Evolutionary conservation across 768 basidiomycete genomes (phyloP).

Genomic region (Cyclocybe aegerita): DNA sequence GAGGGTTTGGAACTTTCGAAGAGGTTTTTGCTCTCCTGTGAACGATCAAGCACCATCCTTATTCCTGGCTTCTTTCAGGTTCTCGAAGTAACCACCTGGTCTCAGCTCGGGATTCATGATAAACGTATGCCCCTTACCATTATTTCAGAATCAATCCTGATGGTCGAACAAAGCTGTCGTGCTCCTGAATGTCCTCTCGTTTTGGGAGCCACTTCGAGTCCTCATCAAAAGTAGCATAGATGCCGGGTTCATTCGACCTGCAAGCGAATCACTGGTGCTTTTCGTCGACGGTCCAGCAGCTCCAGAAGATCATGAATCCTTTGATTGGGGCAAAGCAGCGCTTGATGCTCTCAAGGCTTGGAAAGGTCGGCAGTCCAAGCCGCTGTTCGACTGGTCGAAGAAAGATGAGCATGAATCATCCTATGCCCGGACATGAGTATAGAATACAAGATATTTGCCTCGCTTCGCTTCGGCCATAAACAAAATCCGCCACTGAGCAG

Average conservation of each 20-base stretch:
- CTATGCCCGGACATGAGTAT: conserved; percentile 12
- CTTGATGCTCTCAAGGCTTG: conserved; percentile 64
- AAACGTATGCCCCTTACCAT: conserved; percentile 54
- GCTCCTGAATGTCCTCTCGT: conserved; percentile 81
- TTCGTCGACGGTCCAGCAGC: conserved; percentile 76
- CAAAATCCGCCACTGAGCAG: no score
- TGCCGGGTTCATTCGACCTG: conserved; percentile 71
- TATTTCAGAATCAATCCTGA: neutral
- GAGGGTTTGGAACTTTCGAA: conserved; percentile 95
- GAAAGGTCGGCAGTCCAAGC: conserved; percentile 31
- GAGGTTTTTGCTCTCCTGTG: conserved; percentile 48
- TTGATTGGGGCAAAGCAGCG: conserved; percentile 79
- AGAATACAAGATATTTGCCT: no score
- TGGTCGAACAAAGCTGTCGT: conserved; percentile 59
- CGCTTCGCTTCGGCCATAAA: no score
- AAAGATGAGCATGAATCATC: conserved; percentile 11
- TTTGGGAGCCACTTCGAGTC: conserved; percentile 79
- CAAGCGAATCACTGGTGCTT: conserved; percentile 59
- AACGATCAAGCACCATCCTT: neutral
- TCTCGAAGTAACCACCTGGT: conserved; percentile 95
- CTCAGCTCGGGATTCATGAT: conserved; percentile 82
- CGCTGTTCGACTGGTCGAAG: conserved; percentile 52
- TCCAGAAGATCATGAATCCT: conserved; percentile 49
- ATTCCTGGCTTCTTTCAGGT: conserved; percentile 40
- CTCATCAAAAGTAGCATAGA: conserved; percentile 67